phyloP scores from a whole-genome alignment of 805 yeast species.

The Ogataea zsoltii region DNA sequence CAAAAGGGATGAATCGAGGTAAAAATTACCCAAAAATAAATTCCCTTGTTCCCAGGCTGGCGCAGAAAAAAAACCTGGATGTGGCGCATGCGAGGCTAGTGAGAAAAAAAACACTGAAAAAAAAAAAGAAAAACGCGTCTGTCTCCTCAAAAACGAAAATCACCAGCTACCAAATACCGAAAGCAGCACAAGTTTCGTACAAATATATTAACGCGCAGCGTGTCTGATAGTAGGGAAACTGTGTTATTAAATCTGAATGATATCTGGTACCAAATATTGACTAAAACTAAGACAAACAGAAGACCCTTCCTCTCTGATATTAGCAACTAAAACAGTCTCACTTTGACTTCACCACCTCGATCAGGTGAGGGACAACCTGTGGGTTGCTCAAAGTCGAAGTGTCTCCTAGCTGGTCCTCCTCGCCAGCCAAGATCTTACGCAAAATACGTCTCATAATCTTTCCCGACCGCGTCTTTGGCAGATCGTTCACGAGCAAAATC shows the following conservation, averaged over 20 bases:
- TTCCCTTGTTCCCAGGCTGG: slow-evolving; percentile 1
- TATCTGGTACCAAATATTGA: too few relatives aligned
- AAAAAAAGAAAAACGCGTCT: too few relatives aligned
- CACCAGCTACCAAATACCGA: too few relatives aligned
- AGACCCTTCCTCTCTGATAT: too few relatives aligned
- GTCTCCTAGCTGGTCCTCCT: slow-evolving; percentile 81
- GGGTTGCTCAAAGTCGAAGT: slow-evolving; percentile 78
- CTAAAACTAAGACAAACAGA: too few relatives aligned
- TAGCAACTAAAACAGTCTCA: slow-evolving; percentile 3
- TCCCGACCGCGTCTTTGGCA: slow-evolving; percentile 86
- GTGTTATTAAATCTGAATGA: too few relatives aligned
- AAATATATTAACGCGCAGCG: too few relatives aligned
- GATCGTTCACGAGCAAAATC: slow-evolving; percentile 69
- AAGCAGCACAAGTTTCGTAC: too few relatives aligned
- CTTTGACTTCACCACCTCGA: slow-evolving; percentile 45
- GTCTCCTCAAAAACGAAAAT: too few relatives aligned
- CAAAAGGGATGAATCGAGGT: slow-evolving; percentile 1
- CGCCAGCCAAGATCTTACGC: slow-evolving; percentile 72
- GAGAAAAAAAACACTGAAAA: too few relatives aligned
- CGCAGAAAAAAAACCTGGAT: slow-evolving; percentile 5
- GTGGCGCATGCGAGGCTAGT: background rate
- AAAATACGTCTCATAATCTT: slow-evolving; percentile 85
- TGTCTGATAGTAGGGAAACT: too few relatives aligned
- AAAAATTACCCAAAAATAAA: background rate
- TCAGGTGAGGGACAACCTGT: slow-evolving; percentile 65